A percentile compares a stretch with the other conserved stretches of the same genome.
phyloP scores from a whole-genome alignment of 768 basidiomycete genomes.

The Neoboletus brunneissimus region DNA sequence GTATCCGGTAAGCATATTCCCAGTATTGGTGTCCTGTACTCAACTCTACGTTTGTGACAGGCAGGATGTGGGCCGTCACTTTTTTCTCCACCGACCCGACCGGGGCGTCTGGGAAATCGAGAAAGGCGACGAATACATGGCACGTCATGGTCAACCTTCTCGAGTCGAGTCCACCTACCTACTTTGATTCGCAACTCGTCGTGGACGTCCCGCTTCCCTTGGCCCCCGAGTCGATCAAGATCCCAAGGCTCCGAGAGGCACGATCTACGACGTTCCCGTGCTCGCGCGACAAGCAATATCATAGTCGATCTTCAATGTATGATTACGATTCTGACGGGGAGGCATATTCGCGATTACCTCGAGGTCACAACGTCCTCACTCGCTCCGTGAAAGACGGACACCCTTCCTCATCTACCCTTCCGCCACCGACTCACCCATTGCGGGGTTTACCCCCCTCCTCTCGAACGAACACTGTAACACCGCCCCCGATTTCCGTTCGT shows the following conservation, averaged over 20 bases:
- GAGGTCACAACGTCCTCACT: neutral
- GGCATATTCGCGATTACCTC: neutral
- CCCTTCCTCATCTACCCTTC: neutral
- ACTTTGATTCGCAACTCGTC: slow-evolving; percentile 14
- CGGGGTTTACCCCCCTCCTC: neutral
- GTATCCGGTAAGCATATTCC: slow-evolving; percentile 31
- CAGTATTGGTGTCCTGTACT: neutral
- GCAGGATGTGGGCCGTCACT: slow-evolving; percentile 25
- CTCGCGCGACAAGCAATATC: neutral
- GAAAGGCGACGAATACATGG: slow-evolving; percentile 24
- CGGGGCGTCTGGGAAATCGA: slow-evolving; percentile 4
- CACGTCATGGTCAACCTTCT: slow-evolving; percentile 42
- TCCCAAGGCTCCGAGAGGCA: neutral
- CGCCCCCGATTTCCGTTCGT: slow-evolving; percentile 1
- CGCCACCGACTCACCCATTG: slow-evolving; percentile 1
- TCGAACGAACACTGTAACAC: neutral
- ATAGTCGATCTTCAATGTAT: neutral
- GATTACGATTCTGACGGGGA: neutral
- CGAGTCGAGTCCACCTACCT: slow-evolving; percentile 20
- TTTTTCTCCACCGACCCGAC: slow-evolving; percentile 16
- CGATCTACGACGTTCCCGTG: neutral
- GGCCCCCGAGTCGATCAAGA: neutral
- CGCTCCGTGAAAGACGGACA: neutral
- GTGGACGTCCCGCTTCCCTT: neutral
- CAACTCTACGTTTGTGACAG: slow-evolving; percentile 1